phyloP scores from a whole-genome alignment of 2,329 filamentous ascomycete species.

The Arthrobotrys musiformis region DNA sequence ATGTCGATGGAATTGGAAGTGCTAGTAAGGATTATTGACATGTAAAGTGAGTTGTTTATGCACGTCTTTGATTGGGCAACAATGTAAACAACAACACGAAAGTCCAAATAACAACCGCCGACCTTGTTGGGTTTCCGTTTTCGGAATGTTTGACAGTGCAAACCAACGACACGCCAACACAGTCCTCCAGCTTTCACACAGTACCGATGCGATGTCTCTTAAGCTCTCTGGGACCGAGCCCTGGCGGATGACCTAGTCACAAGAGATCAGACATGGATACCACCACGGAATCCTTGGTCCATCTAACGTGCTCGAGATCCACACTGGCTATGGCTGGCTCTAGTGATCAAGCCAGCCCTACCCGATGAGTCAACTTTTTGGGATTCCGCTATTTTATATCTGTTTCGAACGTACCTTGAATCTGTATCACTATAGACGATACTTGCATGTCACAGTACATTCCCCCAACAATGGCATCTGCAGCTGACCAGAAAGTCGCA shows the following conservation, averaged over 20 bases:
- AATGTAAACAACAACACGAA: conserved; percentile 54
- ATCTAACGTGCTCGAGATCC: conserved; percentile 5
- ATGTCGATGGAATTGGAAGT: conserved; percentile 15
- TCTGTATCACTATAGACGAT: background rate
- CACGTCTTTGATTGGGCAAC: conserved; percentile 35
- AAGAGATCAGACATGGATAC: conserved; percentile 9
- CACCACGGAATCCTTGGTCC: background rate
- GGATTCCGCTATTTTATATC: conserved; percentile 11
- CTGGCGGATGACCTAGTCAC: conserved; percentile 43
- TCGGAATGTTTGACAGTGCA: conserved; percentile 33
- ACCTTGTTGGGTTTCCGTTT: conserved; percentile 19
- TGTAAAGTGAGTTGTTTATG: conserved; percentile 54
- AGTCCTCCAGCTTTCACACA: background rate
- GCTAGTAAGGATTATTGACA: background rate
- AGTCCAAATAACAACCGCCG: conserved; percentile 52
- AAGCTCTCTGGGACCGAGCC: background rate
- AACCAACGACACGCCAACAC: conserved; percentile 36
- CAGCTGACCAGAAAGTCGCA: conserved; percentile 57
- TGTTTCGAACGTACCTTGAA: background rate
- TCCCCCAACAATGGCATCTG: conserved; percentile 54
- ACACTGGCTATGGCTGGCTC: background rate
- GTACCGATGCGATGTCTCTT: background rate
- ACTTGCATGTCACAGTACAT: conserved; percentile 22
- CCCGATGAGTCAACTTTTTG: conserved; percentile 46
- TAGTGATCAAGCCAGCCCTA: conserved; percentile 16